Conservation (phyloP, 78 protist genomes). For the Speleostelium caveatum region DNA sequence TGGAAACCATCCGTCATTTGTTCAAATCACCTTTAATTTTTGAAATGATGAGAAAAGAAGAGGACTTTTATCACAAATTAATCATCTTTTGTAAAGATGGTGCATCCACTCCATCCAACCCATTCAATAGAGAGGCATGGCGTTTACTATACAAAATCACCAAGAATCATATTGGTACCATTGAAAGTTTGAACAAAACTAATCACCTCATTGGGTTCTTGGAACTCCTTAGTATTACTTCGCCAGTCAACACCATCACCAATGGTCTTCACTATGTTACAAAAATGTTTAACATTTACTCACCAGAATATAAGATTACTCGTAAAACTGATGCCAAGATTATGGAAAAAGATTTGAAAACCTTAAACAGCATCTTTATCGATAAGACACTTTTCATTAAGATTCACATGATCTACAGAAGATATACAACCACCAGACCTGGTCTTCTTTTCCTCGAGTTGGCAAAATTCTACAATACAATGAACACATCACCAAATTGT, state of each 20-base stretch:
- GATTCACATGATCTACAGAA: conserved; percentile 79
- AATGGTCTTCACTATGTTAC: conserved; percentile 67
- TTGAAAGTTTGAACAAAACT: conserved; percentile 30
- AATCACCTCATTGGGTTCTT: conserved; percentile 3
- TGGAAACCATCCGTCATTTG: neutral
- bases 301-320: neutral
- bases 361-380: conserved; percentile 29
- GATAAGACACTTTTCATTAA: conserved; percentile 62
- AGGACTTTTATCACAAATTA: conserved; percentile 44
- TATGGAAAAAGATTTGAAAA: conserved; percentile 58
- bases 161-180: conserved; percentile 60
- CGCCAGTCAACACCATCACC: conserved; percentile 48
- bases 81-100: conserved; percentile 39
- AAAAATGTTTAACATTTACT: conserved; percentile 42
- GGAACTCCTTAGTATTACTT: conserved; percentile 42
- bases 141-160: conserved; percentile 34
- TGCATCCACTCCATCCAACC: neutral
- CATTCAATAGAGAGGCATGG: conserved; percentile 55
- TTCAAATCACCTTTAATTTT: conserved; percentile 12
- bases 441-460: conserved; percentile 65
- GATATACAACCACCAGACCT: neutral
- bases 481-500: conserved; percentile 21
- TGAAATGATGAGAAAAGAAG: conserved; percentile 37
- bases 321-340: conserved; percentile 23
- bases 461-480: conserved; percentile 39